Base-by-base conservation (phyloP, 2,329 filamentous ascomycete genomes). In the Colletotrichum orchidophilum region DNA sequence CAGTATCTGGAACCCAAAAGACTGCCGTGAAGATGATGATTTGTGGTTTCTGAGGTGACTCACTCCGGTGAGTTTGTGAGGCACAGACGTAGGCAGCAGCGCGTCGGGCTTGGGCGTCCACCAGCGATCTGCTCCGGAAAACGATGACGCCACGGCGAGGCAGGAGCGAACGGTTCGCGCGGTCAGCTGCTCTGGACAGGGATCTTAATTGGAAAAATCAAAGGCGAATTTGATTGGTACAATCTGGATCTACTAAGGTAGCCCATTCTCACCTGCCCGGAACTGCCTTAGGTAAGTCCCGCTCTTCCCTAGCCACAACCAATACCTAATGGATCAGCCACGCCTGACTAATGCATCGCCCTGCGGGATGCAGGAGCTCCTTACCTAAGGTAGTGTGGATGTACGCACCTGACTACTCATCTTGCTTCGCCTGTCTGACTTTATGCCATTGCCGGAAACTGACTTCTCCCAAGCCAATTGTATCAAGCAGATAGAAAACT, bases 81-180 rank as follows among this genome's bases (percentile, higher is more conserved):
- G 13, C 49, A 27, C 13, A 58, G 39, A 21, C 21, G 18, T 18
- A 61, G n/a, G 50, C 52, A 58, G 15, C 46, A 57, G 64, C 65
- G 58, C 65, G 64, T 63, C 13, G 7, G 49, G 27, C 33, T 60
- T 46, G 3, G 29, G 4, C 13, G 27, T 27, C 24, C 46, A 29
- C 12, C 50, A 31, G 53, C 39, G 55, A 46, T 61, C 31, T 39
- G 27, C 58, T 53, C 11, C 31, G 13, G 18, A 60, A 66, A 63
- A 46, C 49, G 58, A 71, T 68, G 68, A 71, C 69, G 69, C 69
- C 69, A 71, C 59, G 33, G 65, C 57, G 13, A 69, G 64, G 58
- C 64, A 69, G 53, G 42, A 63, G 59, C 69, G 64, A 67, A 71
- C 27, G 12, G 53, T 33, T 61, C 69, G 65, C 65, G 65, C 27